Percentiles rank a stretch among this genome's conserved stretches.
phyloP scores from a whole-genome alignment of 2,329 filamentous ascomycete genomes.

The Ophiostoma piceae region DNA sequence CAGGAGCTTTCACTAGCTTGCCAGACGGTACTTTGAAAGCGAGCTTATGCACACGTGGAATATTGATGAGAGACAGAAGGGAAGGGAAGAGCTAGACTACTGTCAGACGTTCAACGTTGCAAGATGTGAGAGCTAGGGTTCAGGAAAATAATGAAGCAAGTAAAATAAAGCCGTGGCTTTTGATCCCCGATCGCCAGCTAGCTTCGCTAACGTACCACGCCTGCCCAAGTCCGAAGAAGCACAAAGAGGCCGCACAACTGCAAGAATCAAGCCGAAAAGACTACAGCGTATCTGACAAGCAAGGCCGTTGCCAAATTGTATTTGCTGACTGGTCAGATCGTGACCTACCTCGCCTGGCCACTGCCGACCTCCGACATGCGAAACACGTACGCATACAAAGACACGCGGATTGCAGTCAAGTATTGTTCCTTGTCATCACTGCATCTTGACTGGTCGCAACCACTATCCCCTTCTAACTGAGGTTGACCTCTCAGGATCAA shows the following conservation, averaged over 20 bases:
- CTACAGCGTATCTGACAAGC: constrained; percentile 13
- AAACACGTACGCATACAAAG: constrained; percentile 25
- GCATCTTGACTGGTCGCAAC: neutral
- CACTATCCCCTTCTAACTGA: neutral
- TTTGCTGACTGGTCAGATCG: constrained; percentile 11
- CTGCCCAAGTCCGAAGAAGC: neutral
- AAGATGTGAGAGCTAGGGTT: neutral
- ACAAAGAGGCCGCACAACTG: neutral
- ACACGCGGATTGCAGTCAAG: constrained; percentile 6
- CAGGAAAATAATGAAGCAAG: neutral
- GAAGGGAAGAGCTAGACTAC: neutral
- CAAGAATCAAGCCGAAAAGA: neutral
- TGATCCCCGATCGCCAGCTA: neutral
- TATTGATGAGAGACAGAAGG: neutral
- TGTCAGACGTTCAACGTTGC: neutral
- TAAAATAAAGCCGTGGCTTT: neutral
- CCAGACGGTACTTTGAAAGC: neutral
- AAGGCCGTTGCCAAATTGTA: neutral
- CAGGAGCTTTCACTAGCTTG: neutral
- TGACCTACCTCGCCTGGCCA: constrained; percentile 16
- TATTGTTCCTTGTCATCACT: constrained; percentile 19
- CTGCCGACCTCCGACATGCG: constrained; percentile 27
- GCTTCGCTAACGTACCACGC: constrained; percentile 7
- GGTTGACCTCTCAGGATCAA: neutral
- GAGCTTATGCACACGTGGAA: neutral